phyloP scores from a whole-genome alignment of 169 alveolate species.

The Amoebophrya sp. region DNA sequence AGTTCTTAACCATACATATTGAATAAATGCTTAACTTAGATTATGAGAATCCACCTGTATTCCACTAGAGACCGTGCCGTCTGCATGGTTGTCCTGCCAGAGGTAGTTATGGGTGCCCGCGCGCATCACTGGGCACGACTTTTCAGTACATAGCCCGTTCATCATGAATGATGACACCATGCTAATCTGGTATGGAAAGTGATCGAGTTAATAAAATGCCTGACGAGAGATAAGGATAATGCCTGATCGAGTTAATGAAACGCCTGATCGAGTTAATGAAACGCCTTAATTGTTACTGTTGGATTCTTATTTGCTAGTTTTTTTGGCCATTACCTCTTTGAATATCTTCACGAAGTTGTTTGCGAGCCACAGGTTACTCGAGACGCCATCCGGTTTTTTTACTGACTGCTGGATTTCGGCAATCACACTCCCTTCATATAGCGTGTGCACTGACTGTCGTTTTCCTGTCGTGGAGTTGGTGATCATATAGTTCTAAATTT shows the following conservation, averaged over 20 bases:
- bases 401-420: neutral
- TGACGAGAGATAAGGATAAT: too few species aligned
- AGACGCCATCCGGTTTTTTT: neutral
- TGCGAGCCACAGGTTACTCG: neutral
- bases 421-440: neutral
- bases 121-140: neutral
- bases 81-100: neutral
- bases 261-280: too few species aligned
- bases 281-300: too few species aligned
- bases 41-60: too few species aligned
- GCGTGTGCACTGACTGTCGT: neutral
- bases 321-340: too few species aligned
- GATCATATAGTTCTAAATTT: neutral
- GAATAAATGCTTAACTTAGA: too few species aligned
- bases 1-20: too few species aligned
- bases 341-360: conserved; percentile 16
- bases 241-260: too few species aligned
- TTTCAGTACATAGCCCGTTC: neutral
- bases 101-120: conserved; percentile 18
- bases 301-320: too few species aligned
- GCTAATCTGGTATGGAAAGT: neutral
- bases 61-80: neutral
- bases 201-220: neutral
- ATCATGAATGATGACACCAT: neutral
- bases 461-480: too few species aligned